Conservation (phyloP, 768 basidiomycete genomes). For the Hypholoma sublateritium region DNA sequence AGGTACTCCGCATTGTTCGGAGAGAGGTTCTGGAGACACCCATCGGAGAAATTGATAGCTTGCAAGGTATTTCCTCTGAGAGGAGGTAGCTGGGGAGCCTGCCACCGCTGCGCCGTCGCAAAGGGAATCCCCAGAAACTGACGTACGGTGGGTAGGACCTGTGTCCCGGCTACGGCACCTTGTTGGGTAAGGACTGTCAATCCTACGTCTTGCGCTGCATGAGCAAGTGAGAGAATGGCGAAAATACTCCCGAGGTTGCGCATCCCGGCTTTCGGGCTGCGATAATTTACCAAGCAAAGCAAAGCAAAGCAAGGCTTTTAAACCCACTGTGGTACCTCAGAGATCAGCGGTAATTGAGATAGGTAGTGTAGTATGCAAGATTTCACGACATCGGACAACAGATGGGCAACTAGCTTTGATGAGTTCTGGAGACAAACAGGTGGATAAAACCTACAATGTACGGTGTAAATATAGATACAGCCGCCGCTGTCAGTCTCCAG, state of each 20-base stretch:
- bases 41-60: conserved; percentile 27
- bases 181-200: conserved; percentile 28
- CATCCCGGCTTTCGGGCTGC: too few species aligned
- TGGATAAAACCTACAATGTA: too few species aligned
- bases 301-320: too few species aligned
- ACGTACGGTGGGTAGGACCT: conserved; percentile 25
- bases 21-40: conserved; percentile 26
- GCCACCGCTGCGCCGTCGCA: conserved; percentile 33
- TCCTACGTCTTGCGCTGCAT: conserved; percentile 4
- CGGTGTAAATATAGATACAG: too few species aligned
- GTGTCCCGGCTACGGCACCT: conserved; percentile 29
- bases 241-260: not conserved
- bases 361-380: too few species aligned
- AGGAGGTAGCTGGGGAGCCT: conserved; percentile 26
- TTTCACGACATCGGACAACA: too few species aligned
- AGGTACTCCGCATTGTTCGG: conserved; percentile 23
- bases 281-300: too few species aligned
- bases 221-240: not conserved
- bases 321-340: too few species aligned
- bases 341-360: too few species aligned
- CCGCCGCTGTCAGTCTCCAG: too few species aligned
- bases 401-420: too few species aligned
- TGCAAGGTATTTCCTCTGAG: conserved; percentile 12
- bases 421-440: too few species aligned
- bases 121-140: conserved; percentile 36